These are phyloP conservation scores for Trypanosoma avium DNA, from an alignment of 208 protist species.

Conservation along the genomic window DNA sequence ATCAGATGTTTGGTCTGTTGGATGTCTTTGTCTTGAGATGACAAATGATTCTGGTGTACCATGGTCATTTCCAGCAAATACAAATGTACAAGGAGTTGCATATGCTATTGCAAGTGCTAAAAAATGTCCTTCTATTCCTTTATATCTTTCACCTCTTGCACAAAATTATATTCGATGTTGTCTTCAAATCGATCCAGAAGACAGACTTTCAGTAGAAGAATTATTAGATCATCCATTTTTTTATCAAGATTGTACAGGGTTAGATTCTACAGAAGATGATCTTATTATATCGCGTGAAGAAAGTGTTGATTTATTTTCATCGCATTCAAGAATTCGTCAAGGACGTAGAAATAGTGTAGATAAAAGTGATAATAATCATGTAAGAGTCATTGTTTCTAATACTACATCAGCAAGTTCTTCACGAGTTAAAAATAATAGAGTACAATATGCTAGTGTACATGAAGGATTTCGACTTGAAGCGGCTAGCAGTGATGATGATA, in stretches of 20 bases:
- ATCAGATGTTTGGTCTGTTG: constrained; percentile 83
- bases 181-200: constrained; percentile 57
- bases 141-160: constrained; percentile 45
- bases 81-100: constrained; percentile 54
- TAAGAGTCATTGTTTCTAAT: background rate
- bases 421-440: background rate
- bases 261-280: constrained; percentile 41
- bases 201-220: constrained; percentile 51
- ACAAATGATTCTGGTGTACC: constrained; percentile 62
- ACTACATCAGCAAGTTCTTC: background rate
- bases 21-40: constrained; percentile 86
- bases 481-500: constrained; percentile 38
- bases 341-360: constrained; percentile 30
- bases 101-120: constrained; percentile 68
- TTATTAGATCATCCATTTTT: constrained; percentile 85
- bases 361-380: constrained; percentile 8
- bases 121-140: constrained; percentile 57
- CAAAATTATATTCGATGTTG: constrained; percentile 69
- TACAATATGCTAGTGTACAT: background rate
- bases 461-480: constrained; percentile 26
- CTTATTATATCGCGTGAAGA: constrained; percentile 40
- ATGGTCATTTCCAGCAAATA: constrained; percentile 58
- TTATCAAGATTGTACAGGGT: constrained; percentile 34
- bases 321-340: constrained; percentile 24
- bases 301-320: constrained; percentile 22